Evolutionary conservation across 768 basidiomycete genomes (phyloP).

Genomic region (Obba rivulosa): DNA sequence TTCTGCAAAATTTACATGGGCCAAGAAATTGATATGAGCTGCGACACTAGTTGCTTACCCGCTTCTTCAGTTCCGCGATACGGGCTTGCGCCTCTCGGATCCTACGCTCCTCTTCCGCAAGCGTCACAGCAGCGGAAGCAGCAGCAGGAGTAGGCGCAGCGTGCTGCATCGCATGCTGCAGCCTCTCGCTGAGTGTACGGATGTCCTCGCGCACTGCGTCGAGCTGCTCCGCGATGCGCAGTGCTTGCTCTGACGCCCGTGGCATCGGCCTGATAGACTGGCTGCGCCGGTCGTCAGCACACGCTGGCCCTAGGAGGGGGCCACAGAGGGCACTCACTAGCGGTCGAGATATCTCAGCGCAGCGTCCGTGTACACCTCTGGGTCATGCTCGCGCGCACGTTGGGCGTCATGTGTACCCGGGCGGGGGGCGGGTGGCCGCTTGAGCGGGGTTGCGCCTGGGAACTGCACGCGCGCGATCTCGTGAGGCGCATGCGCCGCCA

Average conservation of each 20-base stretch:
- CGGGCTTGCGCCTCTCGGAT: slow-evolving; percentile 38
- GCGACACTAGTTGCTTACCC: slow-evolving; percentile 20
- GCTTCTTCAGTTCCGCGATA: slow-evolving; percentile 35
- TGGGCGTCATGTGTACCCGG: slow-evolving; percentile 25
- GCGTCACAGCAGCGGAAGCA: slow-evolving; percentile 20
- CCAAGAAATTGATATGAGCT: background rate
- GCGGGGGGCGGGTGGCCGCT: slow-evolving; percentile 39
- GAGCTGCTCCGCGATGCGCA: slow-evolving; percentile 34
- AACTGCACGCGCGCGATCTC: slow-evolving; percentile 63
- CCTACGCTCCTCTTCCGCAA: slow-evolving; percentile 35
- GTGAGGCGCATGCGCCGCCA: slow-evolving; percentile 21
- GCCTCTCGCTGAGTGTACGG: slow-evolving; percentile 25
- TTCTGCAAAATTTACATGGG: slow-evolving; percentile 7
- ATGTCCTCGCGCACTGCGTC: slow-evolving; percentile 33
- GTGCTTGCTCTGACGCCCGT: slow-evolving; percentile 37
- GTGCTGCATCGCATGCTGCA: slow-evolving; percentile 35
- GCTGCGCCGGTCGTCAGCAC: slow-evolving; percentile 18
- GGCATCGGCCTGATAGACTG: slow-evolving; percentile 46
- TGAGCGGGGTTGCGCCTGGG: slow-evolving; percentile 65
- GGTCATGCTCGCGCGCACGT: slow-evolving; percentile 46
- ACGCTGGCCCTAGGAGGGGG: no score
- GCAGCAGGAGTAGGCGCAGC: slow-evolving; percentile 18
- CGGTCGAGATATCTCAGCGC: slow-evolving; percentile 72
- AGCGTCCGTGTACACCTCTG: slow-evolving; percentile 72
- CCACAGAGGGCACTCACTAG: slow-evolving; percentile 46